Base-by-base conservation (phyloP, 108 stramenopile species). In the Fragilaria radians region DNA sequence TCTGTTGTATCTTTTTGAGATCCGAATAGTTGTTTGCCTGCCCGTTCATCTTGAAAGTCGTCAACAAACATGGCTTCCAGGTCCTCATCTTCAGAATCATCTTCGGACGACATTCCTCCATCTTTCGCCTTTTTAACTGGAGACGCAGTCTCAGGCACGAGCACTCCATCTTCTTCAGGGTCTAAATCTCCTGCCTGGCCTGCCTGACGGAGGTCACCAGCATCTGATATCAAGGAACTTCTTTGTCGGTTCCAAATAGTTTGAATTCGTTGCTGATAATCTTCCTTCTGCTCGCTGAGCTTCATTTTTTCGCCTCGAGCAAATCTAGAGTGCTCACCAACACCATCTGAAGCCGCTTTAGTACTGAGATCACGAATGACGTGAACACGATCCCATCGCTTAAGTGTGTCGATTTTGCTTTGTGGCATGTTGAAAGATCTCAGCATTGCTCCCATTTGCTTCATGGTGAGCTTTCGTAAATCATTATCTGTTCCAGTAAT, bases 341-440 rank as follows among this genome's bases (percentile, higher is more conserved):
- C 79, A 32, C 89, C 89, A 63, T 94, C 93, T 48, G 78, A 83
- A 0, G 87, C 89, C 48, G 83, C 86, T 71, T 85, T 91, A n/a
- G 93, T 90, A 1, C 87, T 89, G 0, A 94, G 57, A 67, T 94
- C 93, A 36, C 89, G 83, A 61, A 94, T 91, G 30, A 86, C 81
- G 60, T 94, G 93, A 5, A 94, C 93, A 21, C 91, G 74, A 86
- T 94, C 93, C 93, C 93, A 94, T 24, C 93, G 82, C 61, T 94
- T 94, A 31, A 94, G 51, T n/a, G 76, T 86, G 30, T 85, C 70
- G 53, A 94, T 88, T 22, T 91, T 52, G 46, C 85, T 87, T 61
- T 91, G 79, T 42, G 74, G 70, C 86, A 91, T 89, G 11, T 87
- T 89, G 61, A 87, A 91, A 0, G 80, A 83, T n/a, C 81, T 77